Base-by-base conservation (phyloP, 148 eudicot species). In the Oxyria digyna region DNA sequence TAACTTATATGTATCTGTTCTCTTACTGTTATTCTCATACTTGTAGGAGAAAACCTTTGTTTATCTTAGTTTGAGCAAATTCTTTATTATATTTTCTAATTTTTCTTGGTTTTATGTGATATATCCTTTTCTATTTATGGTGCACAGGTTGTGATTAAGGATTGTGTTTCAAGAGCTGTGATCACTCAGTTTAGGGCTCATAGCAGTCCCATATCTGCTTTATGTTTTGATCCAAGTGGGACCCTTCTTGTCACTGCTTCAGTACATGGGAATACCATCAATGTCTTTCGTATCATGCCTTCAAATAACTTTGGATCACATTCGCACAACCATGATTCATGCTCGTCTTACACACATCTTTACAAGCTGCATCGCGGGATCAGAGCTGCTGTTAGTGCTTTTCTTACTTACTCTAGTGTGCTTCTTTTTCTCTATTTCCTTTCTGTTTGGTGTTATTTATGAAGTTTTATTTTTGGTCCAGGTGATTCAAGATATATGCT, bases 201-300 rank as follows among this genome's bases (percentile, higher is more conserved):
- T 72, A 77, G 91, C 21, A 94, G 99, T 80, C 96, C 97, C 26
- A 84, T 94, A 68, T 90, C 96, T 80, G 93, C 96, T 43, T 78
- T 94, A 29, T 94, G 97, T 72, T 94, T 94, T 81, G 99, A 94
- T 74, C 99, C 97, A 26, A 94, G 99, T 77, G 99, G 96, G 68
- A 94, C 99, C 46, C 97, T 94, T 71, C 79, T 94, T 74, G 96
- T 90, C 67, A 90, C 99, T 62, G 97, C 99, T 65, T 94, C 99
- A 45, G 77, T 88, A 59, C 83, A 88, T 78, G 99, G 99, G 62
- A 90, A 94, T 71, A 94, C 91, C 75, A 85, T 94, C 42, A 94
- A 94, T 72, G 80, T 94, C 29, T 94, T 94, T 67, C 85, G 97
- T 45, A 85, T 94, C 68, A 84, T 88, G 89, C 92, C 88, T 5